Evolutionary conservation across 164 flowering plant genomes (phyloP).

Genomic region (Liriodendron chinense): DNA sequence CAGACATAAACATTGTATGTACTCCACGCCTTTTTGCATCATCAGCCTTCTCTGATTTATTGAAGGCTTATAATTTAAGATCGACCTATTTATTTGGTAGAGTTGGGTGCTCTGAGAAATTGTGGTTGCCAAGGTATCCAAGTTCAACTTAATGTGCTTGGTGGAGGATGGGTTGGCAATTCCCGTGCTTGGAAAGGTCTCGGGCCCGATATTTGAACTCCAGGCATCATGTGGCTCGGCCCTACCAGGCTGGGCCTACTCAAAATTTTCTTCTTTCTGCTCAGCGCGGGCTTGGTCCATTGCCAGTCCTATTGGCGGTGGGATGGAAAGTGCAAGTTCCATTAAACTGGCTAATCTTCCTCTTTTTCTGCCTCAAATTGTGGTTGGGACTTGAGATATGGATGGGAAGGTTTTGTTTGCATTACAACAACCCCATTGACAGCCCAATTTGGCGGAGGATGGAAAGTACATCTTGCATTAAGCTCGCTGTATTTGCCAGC

Average conservation of each 20-base stretch:
- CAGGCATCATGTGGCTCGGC: background rate
- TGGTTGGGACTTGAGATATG: background rate
- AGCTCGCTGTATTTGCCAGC: background rate
- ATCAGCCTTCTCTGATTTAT: background rate
- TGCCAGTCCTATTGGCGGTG: background rate
- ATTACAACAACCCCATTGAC: background rate
- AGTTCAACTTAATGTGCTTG: background rate
- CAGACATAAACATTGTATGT: constrained; percentile 81
- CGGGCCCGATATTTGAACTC: background rate
- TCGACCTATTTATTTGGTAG: background rate
- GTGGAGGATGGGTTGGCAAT: background rate
- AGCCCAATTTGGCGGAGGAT: background rate
- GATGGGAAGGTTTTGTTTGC: background rate
- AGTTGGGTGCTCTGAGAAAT: too few relatives aligned
- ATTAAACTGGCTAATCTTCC: background rate
- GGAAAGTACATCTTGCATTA: background rate
- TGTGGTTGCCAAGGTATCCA: background rate
- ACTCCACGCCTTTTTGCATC: background rate
- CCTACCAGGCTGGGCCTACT: background rate
- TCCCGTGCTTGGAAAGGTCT: background rate
- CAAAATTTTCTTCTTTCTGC: background rate
- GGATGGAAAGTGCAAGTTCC: background rate
- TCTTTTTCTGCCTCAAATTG: background rate
- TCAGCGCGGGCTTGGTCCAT: background rate
- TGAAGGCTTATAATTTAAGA: background rate